Base-by-base conservation (phyloP, 2,329 filamentous ascomycete species). In the Calonectria naviculata region DNA sequence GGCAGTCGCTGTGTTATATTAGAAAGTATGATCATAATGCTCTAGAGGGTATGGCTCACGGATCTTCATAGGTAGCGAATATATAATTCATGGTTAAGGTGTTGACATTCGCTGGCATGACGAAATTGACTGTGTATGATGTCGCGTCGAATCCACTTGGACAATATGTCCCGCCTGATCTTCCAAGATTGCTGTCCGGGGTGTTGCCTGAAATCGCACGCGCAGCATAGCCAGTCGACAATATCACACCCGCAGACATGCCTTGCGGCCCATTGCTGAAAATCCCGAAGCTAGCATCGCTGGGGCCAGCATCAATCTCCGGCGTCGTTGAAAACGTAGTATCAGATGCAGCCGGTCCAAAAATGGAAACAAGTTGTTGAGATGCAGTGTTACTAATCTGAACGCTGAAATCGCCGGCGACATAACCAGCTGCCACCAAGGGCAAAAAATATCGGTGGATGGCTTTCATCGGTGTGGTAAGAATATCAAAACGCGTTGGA, bases 131-230 rank as follows among this genome's bases (percentile, higher is more conserved):
- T 5, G 2, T 7, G 26, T 29, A 49, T 7, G 2, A 2, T 0
- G 46, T 29, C 29, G 19, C 26, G 10, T 49, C 46, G 19, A 9
- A 49, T 8, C 46, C 46, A 2, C 4, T 5, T 15, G 46, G 26
- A n/a, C 46, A 49, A 1, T n/a, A 3, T 29, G 2, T 0, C 46
- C 2, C 7, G 3, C 1, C 15, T 10, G 5, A 3, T 13, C 3
- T 47, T 21, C 44, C 3, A 21, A 12, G 13, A 15, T 47, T 1
- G 26, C n/a, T n/a, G n/a, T n/a, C n/a, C n/a, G n/a, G 13, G 17
- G 5, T 28, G 6, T 12, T 21, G 24, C 24, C 17, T 21, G 26
- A 47, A 5, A 6, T 1, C 15, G 46, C 46, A 15, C 5, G 3
- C 17, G 3, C 19, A 29, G 15, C 26, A 10, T 19, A 19, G 28